Percentiles rank a stretch among this genome's conserved stretches.
These are phyloP conservation scores for Actinidia arguta DNA, from an alignment of 179 eudicot genomes.

Conservation along the genomic window DNA sequence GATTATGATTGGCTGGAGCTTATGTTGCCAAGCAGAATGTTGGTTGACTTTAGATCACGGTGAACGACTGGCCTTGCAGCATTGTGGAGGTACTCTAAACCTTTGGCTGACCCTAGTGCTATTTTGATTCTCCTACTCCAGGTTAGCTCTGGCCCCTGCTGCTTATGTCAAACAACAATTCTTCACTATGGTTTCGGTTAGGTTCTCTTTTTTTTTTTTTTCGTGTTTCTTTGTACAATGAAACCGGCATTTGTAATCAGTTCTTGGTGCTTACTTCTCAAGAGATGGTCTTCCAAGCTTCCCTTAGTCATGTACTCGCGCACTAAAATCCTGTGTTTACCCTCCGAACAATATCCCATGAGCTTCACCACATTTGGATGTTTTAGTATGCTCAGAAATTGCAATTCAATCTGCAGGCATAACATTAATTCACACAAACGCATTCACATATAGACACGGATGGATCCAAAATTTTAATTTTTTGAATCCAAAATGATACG, in stretches of 20 bases:
- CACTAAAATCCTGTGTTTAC: slow-evolving; percentile 17
- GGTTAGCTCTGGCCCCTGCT: slow-evolving; percentile 14
- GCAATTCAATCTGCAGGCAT: slow-evolving; percentile 22
- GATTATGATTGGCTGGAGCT: background rate
- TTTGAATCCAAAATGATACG: too few relatives aligned
- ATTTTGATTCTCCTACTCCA: slow-evolving; percentile 30
- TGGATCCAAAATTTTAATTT: too few relatives aligned
- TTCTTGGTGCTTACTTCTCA: slow-evolving; percentile 20
- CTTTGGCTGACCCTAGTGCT: slow-evolving; percentile 25
- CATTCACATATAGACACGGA: background rate
- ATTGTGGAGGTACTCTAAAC: slow-evolving; percentile 28
- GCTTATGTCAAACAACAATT: slow-evolving; percentile 6
- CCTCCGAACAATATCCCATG: slow-evolving; percentile 20
- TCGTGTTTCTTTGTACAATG: background rate
- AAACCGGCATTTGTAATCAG: background rate
- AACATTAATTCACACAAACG: background rate
- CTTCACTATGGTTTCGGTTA: slow-evolving; percentile 8
- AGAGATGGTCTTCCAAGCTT: too few relatives aligned
- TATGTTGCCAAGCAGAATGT: slow-evolving; percentile 27
- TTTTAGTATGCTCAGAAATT: slow-evolving; percentile 12
- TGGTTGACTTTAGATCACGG: slow-evolving; percentile 30
- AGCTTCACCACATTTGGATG: slow-evolving; percentile 31
- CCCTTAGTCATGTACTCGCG: too few relatives aligned
- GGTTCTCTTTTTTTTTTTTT: too few relatives aligned
- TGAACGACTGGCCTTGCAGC: slow-evolving; percentile 20